These are phyloP conservation scores for Madurella fahalii DNA, from an alignment of 2,329 filamentous ascomycete genomes.

Conservation along the genomic window DNA sequence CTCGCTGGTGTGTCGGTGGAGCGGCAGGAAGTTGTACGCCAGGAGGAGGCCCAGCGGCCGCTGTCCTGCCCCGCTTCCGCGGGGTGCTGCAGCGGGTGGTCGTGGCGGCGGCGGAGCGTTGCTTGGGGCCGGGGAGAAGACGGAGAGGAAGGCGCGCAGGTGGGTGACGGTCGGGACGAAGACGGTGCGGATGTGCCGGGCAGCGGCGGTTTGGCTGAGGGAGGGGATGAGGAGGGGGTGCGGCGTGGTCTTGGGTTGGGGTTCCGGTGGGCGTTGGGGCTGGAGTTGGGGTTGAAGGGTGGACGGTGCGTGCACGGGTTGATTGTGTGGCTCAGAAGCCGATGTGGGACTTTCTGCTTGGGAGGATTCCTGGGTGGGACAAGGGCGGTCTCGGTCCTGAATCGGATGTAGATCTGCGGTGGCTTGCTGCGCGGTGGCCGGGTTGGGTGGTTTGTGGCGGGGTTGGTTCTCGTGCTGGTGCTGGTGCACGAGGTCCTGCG, in stretches of 20 bases:
- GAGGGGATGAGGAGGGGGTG: constrained; percentile 55
- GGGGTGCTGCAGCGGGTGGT: not conserved
- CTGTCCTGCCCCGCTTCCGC: constrained; percentile 7
- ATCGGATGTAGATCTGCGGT: not conserved
- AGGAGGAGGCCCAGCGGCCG: constrained; percentile 45
- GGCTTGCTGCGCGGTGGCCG: constrained; percentile 6
- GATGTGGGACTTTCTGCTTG: constrained; percentile 3
- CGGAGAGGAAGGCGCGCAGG: constrained; percentile 70
- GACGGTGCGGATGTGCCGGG: constrained; percentile 63
- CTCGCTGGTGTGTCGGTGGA: constrained; percentile 65
- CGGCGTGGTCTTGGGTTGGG: constrained; percentile 1
- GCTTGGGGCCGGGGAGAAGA: constrained; percentile 39
- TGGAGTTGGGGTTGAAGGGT: not conserved
- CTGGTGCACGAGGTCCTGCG: constrained; percentile 41
- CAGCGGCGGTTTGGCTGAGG: constrained; percentile 64
- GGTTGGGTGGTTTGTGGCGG: not conserved
- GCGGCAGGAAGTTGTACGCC: constrained; percentile 59
- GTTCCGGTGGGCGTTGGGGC: constrained; percentile 14
- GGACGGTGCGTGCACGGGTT: not conserved
- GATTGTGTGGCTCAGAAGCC: too few relatives aligned
- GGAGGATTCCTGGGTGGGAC: constrained; percentile 1
- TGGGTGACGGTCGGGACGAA: constrained; percentile 75
- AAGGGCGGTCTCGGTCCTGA: constrained; percentile 16
- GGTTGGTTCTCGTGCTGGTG: constrained; percentile 1
- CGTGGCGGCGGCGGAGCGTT: constrained; percentile 30